Evolutionary conservation across 2,329 filamentous ascomycete species (phyloP).

Genomic region (Exophiala spinifera): DNA sequence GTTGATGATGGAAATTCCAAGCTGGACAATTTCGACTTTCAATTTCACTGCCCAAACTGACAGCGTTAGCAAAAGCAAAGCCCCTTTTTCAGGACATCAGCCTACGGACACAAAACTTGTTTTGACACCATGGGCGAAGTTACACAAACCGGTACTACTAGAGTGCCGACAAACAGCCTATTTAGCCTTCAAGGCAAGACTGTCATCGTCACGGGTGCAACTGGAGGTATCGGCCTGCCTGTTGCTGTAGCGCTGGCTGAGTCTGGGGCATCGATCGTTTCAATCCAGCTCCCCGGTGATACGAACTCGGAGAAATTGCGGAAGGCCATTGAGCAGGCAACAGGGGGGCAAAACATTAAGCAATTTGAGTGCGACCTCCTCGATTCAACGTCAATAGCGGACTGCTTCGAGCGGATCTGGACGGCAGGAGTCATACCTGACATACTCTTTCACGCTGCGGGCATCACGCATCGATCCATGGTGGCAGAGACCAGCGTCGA

Average conservation of each 20-base stretch:
- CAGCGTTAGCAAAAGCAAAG: too few relatives aligned
- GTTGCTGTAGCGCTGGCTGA: constrained; percentile 38
- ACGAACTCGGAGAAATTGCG: neutral
- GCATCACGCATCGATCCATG: constrained; percentile 4
- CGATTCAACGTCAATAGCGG: too few relatives aligned
- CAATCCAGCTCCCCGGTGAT: constrained; percentile 36
- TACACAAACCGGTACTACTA: too few relatives aligned
- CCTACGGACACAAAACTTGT: too few relatives aligned
- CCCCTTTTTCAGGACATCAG: too few relatives aligned
- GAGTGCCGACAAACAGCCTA: neutral
- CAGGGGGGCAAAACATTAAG: too few relatives aligned
- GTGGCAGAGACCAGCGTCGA: neutral
- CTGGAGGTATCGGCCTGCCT: constrained; percentile 40
- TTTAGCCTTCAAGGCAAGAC: neutral
- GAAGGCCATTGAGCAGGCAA: neutral
- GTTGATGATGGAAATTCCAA: too few relatives aligned
- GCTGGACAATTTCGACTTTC: too few relatives aligned
- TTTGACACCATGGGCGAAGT: too few relatives aligned
- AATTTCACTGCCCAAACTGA: too few relatives aligned
- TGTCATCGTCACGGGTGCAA: constrained; percentile 24
- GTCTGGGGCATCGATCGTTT: constrained; percentile 40
- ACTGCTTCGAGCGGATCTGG: neutral
- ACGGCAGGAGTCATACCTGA: constrained; percentile 4
- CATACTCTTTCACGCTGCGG: constrained; percentile 5
- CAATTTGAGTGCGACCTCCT: too few relatives aligned